Base-by-base conservation (phyloP, 768 basidiomycete species). In the Podaxis sp. region DNA sequence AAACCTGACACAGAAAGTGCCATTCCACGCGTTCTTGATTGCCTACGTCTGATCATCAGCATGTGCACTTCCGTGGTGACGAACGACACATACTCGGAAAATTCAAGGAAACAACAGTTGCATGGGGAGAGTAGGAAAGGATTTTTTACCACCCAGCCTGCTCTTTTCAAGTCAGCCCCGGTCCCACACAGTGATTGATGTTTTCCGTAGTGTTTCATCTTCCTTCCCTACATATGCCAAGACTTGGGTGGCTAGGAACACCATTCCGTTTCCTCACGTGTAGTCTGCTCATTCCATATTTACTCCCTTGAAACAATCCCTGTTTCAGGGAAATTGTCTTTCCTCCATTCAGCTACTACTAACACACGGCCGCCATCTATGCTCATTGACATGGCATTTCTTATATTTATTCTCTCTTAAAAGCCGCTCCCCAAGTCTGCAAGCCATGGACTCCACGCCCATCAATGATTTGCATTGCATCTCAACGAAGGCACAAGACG, bases 1-100 rank as follows among this genome's bases (percentile, higher is more conserved):
- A 58, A 58, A n/a, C 48, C 57, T 25, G 57, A 58, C 48, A 58
- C 57, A 5, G 47, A 50, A 25, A 50, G 36, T 13, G 48, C 57
- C 57, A 58, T 58, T 37, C 35, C 35, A 9, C 21, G 16, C 14
- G n/a, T 47, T 14, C 21, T 13, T 55, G 54, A 55, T 55, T 42
- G 21, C 38, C 38, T 55, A 35, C 23, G 37, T 16, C 18, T n/a
- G 23, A 25, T 28, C 54, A 55, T 40, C 54, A 55, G 21, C 38
- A 25, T 7, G 36, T 40, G 38, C 11, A n/a, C 38, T n/a, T 40
- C 38, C 4, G 16, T n/a, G 14, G 38, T 40, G 38, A 5, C 11
- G 11, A 40, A 4, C 13, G 4, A 40, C 38, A 40, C 38, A n/a
- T 40, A 40, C 38, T n/a, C 32, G 32, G 32, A 32, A 32, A 32